Evolutionary conservation across 805 yeast species (phyloP), one percentile per base, ranked within the genome.

Genomic region (Yarrowia phangngaensis): DNA sequence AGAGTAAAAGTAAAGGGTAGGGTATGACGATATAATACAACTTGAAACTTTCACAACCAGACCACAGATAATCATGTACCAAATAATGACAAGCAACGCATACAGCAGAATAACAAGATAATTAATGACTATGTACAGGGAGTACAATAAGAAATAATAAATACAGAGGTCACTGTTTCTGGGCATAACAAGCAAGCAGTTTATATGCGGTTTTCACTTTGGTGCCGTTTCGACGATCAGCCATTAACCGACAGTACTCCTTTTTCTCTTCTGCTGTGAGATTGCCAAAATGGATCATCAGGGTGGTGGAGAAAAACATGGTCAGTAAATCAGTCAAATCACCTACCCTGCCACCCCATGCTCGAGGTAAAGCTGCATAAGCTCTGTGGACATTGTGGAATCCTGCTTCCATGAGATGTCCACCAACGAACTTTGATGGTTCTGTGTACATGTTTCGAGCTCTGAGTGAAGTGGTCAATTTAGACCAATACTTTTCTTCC

Each of bases 231-330:
- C 33, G 26, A 13, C 50, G 8, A n/a, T 45, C 40, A 6, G 50
- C 40, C 38, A 33, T 31, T 8, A 32, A 20, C 11, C 40, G 31
- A n/a, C 50, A 32, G n/a, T 45, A 45, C 9, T 33, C 40, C 40
- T 27, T 45, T 8, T 52, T 22, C 28, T 60, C 62, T 11, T 52
- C 57, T 7, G 53, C 48, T 9, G 52, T 50, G 20, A 58, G 47
- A 15, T 56, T 52, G 1, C 64, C 71, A 70, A 71, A 61, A 62
- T 69, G 31, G 11, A 56, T 40, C 32, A 60, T 51, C 54, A 62
- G 51, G 13, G 61, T 49, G 20, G 61, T 60, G 16, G 55, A 38
- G 24, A 58, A 62, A 38, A 57, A 60, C 24, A 55, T 50, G 9
- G 57, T 52, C 29, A 62, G 28, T n/a, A 61, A 52, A 19, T 61